phyloP scores from a whole-genome alignment of 441 rosid species.

The Gossypium lobatum region DNA sequence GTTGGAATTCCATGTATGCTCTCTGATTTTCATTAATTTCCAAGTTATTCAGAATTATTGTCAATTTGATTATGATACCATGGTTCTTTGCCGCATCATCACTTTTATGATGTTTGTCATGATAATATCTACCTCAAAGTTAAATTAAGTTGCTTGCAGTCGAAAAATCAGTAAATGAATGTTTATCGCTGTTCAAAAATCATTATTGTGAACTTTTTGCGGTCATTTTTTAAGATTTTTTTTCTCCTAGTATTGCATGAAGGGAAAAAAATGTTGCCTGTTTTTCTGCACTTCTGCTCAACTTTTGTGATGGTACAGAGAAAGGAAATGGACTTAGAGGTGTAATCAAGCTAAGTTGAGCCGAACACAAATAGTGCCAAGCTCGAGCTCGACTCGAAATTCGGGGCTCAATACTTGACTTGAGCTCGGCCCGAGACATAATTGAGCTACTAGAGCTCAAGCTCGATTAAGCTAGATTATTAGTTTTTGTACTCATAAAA shows the following conservation, averaged over 20 bases:
- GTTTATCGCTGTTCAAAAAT: background rate
- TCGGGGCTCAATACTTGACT: no score
- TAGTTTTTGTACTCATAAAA: no score
- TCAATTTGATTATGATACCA: background rate
- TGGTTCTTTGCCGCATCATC: background rate
- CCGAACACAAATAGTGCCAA: no score
- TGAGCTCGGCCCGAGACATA: no score
- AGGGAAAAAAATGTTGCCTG: background rate
- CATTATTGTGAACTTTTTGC: background rate
- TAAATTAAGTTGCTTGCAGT: background rate
- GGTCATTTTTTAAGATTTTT: background rate
- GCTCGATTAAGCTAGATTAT: no score
- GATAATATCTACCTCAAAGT: background rate
- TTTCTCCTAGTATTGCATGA: background rate
- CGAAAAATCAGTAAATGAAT: background rate
- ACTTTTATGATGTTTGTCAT: background rate
- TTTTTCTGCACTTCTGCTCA: background rate
- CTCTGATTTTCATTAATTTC: background rate
- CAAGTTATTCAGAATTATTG: background rate
- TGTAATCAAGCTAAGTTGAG: no score
- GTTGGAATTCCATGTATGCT: background rate
- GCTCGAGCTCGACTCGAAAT: no score
- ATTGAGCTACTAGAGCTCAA: no score
- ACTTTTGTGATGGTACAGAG: background rate
- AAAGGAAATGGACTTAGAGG: slow-evolving; percentile 10